These are phyloP conservation scores for Exophiala bonariae DNA, from an alignment of 2,329 filamentous ascomycete species.

Conservation along the genomic window DNA sequence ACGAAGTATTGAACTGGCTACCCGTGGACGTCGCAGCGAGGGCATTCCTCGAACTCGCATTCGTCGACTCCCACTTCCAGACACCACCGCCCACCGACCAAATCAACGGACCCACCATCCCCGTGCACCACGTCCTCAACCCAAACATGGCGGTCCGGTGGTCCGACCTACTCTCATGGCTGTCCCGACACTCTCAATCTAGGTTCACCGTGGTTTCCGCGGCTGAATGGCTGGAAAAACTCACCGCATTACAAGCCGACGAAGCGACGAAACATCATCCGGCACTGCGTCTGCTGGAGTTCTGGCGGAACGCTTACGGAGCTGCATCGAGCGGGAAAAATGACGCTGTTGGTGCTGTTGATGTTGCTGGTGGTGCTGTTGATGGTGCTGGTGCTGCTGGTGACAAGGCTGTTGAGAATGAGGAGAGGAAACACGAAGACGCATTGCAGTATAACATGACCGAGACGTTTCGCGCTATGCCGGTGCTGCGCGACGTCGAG, in stretches of 20 bases:
- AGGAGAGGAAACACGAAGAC: not conserved
- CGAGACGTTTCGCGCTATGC: conserved; percentile 10
- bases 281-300: conserved; percentile 47
- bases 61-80: no score
- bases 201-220: conserved; percentile 43
- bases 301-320: conserved; percentile 50
- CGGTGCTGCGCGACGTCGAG: not conserved
- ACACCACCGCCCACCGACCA: not conserved
- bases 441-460: conserved; percentile 11
- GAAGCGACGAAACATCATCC: conserved; percentile 37
- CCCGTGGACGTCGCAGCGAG: conserved; percentile 45
- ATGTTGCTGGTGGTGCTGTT: not conserved
- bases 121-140: conserved; percentile 53
- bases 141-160: conserved; percentile 31
- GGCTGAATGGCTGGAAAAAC: conserved; percentile 42
- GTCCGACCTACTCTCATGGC: conserved; percentile 11
- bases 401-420: not conserved
- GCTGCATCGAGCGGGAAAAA: no score
- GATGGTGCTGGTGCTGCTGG: no score
- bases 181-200: conserved; percentile 4
- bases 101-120: not conserved
- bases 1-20: conserved; percentile 45
- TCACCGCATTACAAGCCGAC: conserved; percentile 35
- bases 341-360: no score
- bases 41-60: conserved; percentile 32